phyloP scores from a whole-genome alignment of 2,329 filamentous ascomycete species.

The Chalaropsis ovoidea region DNA sequence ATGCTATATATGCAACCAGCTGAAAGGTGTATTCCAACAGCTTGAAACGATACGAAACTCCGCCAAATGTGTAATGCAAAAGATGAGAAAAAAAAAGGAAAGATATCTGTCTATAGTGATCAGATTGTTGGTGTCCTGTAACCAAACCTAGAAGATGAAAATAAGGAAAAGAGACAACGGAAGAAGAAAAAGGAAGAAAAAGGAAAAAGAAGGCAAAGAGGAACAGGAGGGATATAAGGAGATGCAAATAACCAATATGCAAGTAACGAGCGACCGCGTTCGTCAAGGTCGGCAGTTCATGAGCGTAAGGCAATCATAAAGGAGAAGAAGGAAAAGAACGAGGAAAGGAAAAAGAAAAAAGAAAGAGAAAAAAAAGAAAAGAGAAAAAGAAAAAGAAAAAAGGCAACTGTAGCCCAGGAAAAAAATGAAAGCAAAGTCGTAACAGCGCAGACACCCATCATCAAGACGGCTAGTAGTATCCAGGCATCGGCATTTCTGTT shows the following conservation, averaged over 20 bases:
- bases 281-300: conserved; percentile 13
- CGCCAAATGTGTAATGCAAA: conserved; percentile 1
- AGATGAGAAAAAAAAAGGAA: conserved; percentile 15
- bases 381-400: neutral
- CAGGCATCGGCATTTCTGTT: neutral
- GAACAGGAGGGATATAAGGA: conserved; percentile 14
- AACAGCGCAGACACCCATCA: neutral
- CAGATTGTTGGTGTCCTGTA: conserved; percentile 17
- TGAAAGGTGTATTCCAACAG: conserved; percentile 19
- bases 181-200: conserved; percentile 13
- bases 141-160: conserved; percentile 12
- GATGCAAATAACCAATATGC: conserved; percentile 14
- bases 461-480: conserved; percentile 5
- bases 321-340: neutral
- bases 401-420: too few relatives aligned
- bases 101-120: conserved; percentile 10
- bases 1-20: conserved; percentile 8
- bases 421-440: neutral
- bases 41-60: conserved; percentile 16
- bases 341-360: conserved; percentile 1
- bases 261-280: conserved; percentile 11
- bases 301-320: conserved; percentile 16
- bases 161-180: neutral
- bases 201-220: conserved; percentile 7
- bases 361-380: conserved; percentile 3